Conservation (phyloP, 1,139 yeast species). For the Pneumocystis oryctolagi region DNA sequence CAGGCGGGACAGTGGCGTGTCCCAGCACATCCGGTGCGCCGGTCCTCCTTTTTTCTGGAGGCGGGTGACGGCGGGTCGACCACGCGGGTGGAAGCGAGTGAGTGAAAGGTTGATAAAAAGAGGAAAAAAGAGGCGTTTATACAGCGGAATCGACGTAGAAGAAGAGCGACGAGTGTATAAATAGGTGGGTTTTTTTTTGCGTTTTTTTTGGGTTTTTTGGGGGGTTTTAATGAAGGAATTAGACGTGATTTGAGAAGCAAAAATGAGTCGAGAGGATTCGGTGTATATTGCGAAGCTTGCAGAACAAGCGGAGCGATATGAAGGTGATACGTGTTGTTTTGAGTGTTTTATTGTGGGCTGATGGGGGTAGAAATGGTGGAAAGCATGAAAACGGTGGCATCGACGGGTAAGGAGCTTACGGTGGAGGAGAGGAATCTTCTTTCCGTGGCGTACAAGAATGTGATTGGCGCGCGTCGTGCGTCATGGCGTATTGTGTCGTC, state of each 20-base stretch:
- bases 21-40: too few relatives aligned
- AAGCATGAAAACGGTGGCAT: constrained; percentile 94
- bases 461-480: constrained; percentile 98
- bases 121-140: too few relatives aligned
- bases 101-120: too few relatives aligned
- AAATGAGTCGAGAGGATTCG: constrained; percentile 77
- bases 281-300: constrained; percentile 97
- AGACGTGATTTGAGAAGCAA: not conserved
- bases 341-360: not conserved
- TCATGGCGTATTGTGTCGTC: constrained; percentile 98
- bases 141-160: too few relatives aligned
- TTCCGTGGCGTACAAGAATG: constrained; percentile 91
- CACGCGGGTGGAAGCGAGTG: too few relatives aligned
- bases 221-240: not conserved
- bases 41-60: too few relatives aligned
- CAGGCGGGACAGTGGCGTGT: too few relatives aligned
- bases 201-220: too few relatives aligned
- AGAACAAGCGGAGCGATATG: constrained; percentile 99
- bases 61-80: too few relatives aligned
- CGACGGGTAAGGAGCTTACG: constrained; percentile 85
- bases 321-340: constrained; percentile 71
- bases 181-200: too few relatives aligned
- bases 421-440: constrained; percentile 96
- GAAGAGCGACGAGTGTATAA: too few relatives aligned
- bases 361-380: constrained; percentile 41